These are phyloP conservation scores for Gossypium schwendimanii DNA, from an alignment of 441 rosid genomes.

Conservation along the genomic window DNA sequence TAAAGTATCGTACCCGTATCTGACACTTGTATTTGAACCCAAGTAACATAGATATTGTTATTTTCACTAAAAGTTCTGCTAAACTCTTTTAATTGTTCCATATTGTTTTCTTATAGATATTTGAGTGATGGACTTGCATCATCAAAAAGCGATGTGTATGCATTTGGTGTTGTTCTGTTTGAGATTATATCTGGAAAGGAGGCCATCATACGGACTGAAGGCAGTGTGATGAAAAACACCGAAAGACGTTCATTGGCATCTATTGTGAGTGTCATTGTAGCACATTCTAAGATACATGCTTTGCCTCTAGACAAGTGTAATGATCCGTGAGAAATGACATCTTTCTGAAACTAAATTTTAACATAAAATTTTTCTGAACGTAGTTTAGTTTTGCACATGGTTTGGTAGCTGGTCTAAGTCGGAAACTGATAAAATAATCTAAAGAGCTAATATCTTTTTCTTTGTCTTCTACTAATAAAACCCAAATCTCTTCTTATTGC, in stretches of 20 bases:
- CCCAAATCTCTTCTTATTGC: slow-evolving; percentile 14
- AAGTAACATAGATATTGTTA: not conserved
- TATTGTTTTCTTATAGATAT: slow-evolving; percentile 44
- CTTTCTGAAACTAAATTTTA: not conserved
- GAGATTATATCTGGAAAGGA: slow-evolving; percentile 86
- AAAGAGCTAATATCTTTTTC: not conserved
- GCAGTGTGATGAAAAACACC: slow-evolving; percentile 44
- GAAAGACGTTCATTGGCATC: slow-evolving; percentile 86
- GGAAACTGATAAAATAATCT: not conserved
- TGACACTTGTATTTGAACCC: no score
- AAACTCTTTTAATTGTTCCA: slow-evolving; percentile 7
- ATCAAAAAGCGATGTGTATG: slow-evolving; percentile 87
- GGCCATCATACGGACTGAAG: slow-evolving; percentile 69
- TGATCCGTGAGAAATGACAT: not conserved
- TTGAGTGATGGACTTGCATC: slow-evolving; percentile 86
- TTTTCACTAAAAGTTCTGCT: not conserved
- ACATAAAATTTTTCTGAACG: no score
- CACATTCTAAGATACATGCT: not conserved
- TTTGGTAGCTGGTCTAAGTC: not conserved
- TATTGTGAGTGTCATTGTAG: slow-evolving; percentile 43
- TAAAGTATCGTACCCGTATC: no score
- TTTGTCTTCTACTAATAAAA: not conserved
- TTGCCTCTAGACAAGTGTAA: slow-evolving; percentile 2
- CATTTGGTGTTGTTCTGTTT: slow-evolving; percentile 90
- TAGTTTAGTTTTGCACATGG: no score